Base-by-base conservation (phyloP, 2,329 filamentous ascomycete genomes). In the Monilinia fructicola region DNA sequence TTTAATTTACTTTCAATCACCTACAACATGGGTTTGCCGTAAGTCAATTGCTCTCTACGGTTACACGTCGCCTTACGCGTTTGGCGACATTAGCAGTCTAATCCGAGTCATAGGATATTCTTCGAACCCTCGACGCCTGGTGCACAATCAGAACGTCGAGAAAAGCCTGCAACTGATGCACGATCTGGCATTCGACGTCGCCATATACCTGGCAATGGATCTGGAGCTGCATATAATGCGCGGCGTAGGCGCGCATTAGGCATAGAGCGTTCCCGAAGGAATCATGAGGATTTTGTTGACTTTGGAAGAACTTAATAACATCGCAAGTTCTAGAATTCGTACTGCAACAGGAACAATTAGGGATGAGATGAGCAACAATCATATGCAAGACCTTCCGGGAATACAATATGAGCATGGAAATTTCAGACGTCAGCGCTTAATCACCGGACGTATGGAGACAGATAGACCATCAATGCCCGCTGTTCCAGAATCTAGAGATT, bases 21-120 rank as follows among this genome's bases (percentile, higher is more conserved):
- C 46, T 26, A 53, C 44, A 72, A 69, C 68, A 77, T 77, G 75
- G 75, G 75, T 61, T 67, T 76, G 35, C 75, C 73, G 75, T 77
- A 71, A 69, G 74, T 52, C 67, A 54, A n/a, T 66, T 70, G 70
- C 66, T 64, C 67, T 69, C 68, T 53, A 66, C 65, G 54, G 64
- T 61, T 69, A 50, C 54, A 35, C 23, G 16, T 48, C 18, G 40
- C 62, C 59, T 67, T 31, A 44, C 44, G 54, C 42, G 28, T 48
- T 48, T 31, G 67, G 53, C 66, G 65, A 69, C 31, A 42, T 18
- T 6, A 23, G 23, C 3, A 23, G 35, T 26, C 70, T 74, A 69
- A 76, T 64, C 4, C 46, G 65, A 35, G 65, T 65, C 60, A 61
- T 56, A 77, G 75, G 69, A 70, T 76, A 54, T 77, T 75, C 50